A percentile compares a stretch with the other conserved stretches of the same genome.
Evolutionary conservation across 2,329 filamentous ascomycete genomes (phyloP).

Genomic region (Stemphylium vesicarium): DNA sequence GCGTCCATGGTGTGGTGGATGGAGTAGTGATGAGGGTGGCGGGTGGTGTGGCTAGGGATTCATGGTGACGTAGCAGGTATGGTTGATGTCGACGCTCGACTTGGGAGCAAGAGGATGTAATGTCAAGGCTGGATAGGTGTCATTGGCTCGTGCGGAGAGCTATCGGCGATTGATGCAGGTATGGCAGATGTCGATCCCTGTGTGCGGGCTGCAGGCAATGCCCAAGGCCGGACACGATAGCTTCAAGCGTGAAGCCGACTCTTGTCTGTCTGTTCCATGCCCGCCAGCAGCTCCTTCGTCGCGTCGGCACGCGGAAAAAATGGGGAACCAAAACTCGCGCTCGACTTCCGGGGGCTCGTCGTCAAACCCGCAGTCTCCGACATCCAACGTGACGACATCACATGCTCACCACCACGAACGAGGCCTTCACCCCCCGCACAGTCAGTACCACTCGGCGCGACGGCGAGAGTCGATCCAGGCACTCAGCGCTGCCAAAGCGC

Average conservation of each 20-base stretch:
- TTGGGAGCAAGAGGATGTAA: no score
- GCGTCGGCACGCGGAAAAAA: constrained; percentile 13
- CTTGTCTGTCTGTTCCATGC: background rate
- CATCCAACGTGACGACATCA: constrained; percentile 27
- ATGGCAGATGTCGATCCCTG: constrained; percentile 28
- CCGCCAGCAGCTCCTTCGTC: constrained; percentile 3
- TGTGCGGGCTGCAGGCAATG: constrained; percentile 27
- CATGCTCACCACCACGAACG: constrained; percentile 23
- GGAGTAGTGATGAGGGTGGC: background rate
- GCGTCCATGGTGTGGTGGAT: constrained; percentile 37
- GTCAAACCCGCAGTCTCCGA: constrained; percentile 35
- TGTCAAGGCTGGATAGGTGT: background rate
- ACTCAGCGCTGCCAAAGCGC: constrained; percentile 45
- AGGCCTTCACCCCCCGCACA: constrained; percentile 21
- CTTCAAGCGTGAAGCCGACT: constrained; percentile 5
- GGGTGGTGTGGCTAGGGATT: constrained; percentile 11
- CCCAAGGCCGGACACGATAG: constrained; percentile 18
- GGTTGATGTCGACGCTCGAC: background rate
- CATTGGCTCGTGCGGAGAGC: constrained; percentile 25
- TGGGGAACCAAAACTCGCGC: constrained; percentile 47
- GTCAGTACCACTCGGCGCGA: constrained; percentile 36
- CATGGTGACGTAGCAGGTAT: constrained; percentile 13
- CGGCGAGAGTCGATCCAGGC: constrained; percentile 51
- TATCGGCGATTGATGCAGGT: constrained; percentile 28
- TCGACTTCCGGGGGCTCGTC: constrained; percentile 24